Conservation (phyloP, 2,329 filamentous ascomycete species). For the Botrytis pseudocinerea region DNA sequence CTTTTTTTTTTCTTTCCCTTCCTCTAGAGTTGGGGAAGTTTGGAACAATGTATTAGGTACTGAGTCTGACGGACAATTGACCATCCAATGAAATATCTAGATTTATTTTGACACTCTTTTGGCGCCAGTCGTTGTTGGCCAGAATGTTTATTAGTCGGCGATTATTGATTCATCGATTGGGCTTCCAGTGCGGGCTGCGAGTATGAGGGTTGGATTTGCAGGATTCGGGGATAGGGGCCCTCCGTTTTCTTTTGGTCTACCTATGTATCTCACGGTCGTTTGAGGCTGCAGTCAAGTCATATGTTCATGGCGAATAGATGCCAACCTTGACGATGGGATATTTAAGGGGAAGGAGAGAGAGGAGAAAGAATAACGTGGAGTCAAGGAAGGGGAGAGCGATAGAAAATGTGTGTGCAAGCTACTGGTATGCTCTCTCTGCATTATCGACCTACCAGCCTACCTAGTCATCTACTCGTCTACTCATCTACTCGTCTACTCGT, state of each 20-base stretch:
- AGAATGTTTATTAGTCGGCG: neutral
- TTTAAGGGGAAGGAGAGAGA: constrained; percentile 32
- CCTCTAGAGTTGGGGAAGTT: neutral
- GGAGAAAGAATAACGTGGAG: neutral
- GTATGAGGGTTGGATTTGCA: neutral
- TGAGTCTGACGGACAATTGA: neutral
- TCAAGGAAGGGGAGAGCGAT: neutral
- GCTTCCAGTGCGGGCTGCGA: neutral
- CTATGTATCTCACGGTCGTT: neutral
- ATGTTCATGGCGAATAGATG: neutral
- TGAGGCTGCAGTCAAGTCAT: neutral
- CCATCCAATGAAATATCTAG: constrained; percentile 7
- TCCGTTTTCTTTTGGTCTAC: neutral
- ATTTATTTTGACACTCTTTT: neutral
- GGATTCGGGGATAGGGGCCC: constrained; percentile 8
- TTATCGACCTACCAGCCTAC: neutral
- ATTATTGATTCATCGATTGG: neutral
- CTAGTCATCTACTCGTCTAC: neutral
- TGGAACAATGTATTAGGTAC: neutral
- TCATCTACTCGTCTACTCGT: too few relatives aligned
- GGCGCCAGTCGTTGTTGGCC: neutral
- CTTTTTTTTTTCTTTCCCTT: neutral
- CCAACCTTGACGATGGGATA: constrained; percentile 24
- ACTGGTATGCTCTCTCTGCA: neutral
- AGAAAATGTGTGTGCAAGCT: neutral